Percentiles rank a stretch among this genome's conserved stretches.
These are phyloP conservation scores for Stachybotrys echinatus DNA, from an alignment of 2,329 filamentous ascomycete genomes.

Conservation along the genomic window DNA sequence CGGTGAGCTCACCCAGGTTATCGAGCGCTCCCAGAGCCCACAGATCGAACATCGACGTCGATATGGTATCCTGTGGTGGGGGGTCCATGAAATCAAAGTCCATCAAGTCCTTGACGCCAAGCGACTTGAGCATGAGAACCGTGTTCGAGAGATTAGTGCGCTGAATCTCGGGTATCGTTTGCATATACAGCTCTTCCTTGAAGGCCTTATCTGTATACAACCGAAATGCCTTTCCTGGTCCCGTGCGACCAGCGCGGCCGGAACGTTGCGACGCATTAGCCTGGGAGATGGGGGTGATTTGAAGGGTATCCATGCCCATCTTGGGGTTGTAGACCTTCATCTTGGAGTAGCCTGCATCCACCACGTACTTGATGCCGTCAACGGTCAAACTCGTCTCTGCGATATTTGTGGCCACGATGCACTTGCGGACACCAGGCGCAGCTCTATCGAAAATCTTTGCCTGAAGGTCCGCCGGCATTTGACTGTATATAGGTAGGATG, in stretches of 20 bases:
- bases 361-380: slow-evolving; percentile 98
- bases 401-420: slow-evolving; percentile 98
- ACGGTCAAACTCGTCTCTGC: slow-evolving; percentile 97
- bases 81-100: slow-evolving; percentile 99
- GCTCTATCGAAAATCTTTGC: slow-evolving; percentile 96
- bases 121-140: slow-evolving; percentile 85
- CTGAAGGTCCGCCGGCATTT: slow-evolving; percentile 97
- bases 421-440: slow-evolving; percentile 84
- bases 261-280: slow-evolving; percentile 92
- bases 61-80: slow-evolving; percentile 94
- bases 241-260: slow-evolving; percentile 88
- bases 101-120: slow-evolving; percentile 88
- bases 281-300: slow-evolving; percentile 96
- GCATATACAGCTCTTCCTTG: slow-evolving; percentile 92
- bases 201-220: slow-evolving; percentile 93
- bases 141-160: slow-evolving; percentile 94
- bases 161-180: slow-evolving; percentile 97
- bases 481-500: slow-evolving; percentile 96
- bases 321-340: slow-evolving; percentile 98
- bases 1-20: slow-evolving; percentile 87
- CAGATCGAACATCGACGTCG: slow-evolving; percentile 92
- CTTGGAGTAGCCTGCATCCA: slow-evolving; percentile 93
- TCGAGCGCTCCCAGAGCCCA: slow-evolving; percentile 94
- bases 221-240: slow-evolving; percentile 90
- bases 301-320: slow-evolving; percentile 98